Conservation (phyloP, 164 flowering plant species). For the Piper longum region DNA sequence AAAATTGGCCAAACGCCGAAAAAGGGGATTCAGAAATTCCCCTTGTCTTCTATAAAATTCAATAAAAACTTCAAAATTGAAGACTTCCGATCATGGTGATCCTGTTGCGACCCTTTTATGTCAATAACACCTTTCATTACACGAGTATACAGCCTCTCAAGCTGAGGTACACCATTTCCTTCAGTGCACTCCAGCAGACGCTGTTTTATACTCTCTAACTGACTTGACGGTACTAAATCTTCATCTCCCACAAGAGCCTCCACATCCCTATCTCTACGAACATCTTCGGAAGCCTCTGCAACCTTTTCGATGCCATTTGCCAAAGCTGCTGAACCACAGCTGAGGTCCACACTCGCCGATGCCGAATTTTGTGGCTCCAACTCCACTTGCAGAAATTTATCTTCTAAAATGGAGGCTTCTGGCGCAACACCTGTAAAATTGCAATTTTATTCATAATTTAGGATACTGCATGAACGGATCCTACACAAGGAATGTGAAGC, state of each 20-base stretch:
- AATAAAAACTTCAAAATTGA: constrained; percentile 43
- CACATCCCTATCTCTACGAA: constrained; percentile 7
- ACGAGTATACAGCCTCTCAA: constrained; percentile 74
- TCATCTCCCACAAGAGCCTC: constrained; percentile 33
- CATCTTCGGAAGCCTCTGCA: constrained; percentile 11
- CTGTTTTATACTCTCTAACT: constrained; percentile 37
- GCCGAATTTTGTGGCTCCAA: constrained; percentile 21
- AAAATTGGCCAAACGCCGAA: neutral
- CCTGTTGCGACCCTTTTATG: constrained; percentile 15
- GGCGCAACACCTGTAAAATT: constrained; percentile 4
- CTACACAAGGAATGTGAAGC: neutral
- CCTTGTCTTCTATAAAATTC: constrained; percentile 40
- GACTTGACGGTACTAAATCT: constrained; percentile 24
- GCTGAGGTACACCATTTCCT: constrained; percentile 66
- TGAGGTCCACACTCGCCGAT: constrained; percentile 12
- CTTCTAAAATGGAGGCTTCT: constrained; percentile 22
- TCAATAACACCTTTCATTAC: constrained; percentile 59
- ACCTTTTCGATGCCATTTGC: constrained; percentile 18
- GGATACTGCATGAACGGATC: neutral
- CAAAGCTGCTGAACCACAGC: constrained; percentile 15
- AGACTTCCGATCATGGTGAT: constrained; percentile 18
- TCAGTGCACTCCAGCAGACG: constrained; percentile 39
- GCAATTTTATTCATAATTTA: neutral
- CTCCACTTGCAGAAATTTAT: constrained; percentile 19
- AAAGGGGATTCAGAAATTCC: constrained; percentile 38